Evolutionary conservation across 1,139 yeast species (phyloP), one percentile per base, ranked within the genome.

Genomic region (Geotrichum cucujoidarum): DNA sequence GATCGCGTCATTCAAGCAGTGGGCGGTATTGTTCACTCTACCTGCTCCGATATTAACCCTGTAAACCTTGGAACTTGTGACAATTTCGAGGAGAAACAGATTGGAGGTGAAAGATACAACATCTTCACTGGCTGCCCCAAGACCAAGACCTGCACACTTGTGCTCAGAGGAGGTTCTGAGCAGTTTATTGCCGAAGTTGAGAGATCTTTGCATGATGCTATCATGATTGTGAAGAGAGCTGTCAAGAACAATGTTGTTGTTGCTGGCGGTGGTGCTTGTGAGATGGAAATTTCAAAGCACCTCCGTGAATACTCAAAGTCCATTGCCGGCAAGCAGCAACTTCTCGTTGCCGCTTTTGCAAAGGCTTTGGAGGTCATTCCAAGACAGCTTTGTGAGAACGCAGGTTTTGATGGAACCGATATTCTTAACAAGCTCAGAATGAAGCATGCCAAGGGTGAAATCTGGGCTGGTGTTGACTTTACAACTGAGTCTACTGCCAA

Each of bases 201-300:
- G 67, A 79, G 99, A 67, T 90, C 97, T 2, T 75, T 92, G 57
- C 98, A 92, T 63, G 99, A 92, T 70, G 98, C 98, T 45, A 89
- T 92, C 46, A 92, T 92, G 98, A 89, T 94, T 67, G 97, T 92
- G 43, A 90, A 90, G 71, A 78, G 98, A 61, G 95, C 97, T 1
- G 81, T 92, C 42, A 83, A 85, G 63, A 92, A 89, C 64, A 84
- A 80, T 61, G 73, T 79, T 31, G 81, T 94, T 56, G 98, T 92
- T 53, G 97, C 96, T 14, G 99, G 99, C 52, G 99, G 99, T 56
- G 99, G 99, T 55, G 99, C 99, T 40, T 85, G 90, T 56, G 98
- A 92, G 68, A 94, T 92, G 98, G 97, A 92, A 65, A 65, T 94
- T 43, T 89, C 97, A 37, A 87, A 81, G 64, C 80, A 84, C 64